phyloP scores from a whole-genome alignment of 2,329 filamentous ascomycete species.

The Grosmannia clavigera region DNA sequence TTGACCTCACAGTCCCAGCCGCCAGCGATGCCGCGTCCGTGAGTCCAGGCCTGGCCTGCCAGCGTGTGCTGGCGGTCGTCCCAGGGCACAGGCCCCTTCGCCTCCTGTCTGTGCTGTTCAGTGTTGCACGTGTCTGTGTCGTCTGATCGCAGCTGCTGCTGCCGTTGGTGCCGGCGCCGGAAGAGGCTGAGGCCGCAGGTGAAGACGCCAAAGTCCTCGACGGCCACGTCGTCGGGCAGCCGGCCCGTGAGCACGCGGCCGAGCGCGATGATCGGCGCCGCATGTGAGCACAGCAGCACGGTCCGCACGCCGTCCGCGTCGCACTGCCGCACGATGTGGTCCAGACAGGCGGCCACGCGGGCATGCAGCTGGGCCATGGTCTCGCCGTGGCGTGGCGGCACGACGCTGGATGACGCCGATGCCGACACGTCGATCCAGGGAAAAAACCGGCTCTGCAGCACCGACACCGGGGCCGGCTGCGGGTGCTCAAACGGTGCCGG shows the following conservation, averaged over 20 bases:
- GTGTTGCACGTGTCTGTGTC: slow-evolving; percentile 2
- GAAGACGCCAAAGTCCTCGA: slow-evolving; percentile 74
- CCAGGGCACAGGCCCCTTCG: slow-evolving; percentile 2
- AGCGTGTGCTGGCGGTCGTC: slow-evolving; percentile 9
- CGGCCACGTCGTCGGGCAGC: slow-evolving; percentile 58
- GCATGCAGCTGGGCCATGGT: slow-evolving; percentile 68
- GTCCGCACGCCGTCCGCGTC: slow-evolving; percentile 59
- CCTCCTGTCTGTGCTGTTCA: not conserved
- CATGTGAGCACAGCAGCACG: slow-evolving; percentile 77
- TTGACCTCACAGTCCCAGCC: slow-evolving; percentile 73
- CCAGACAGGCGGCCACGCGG: slow-evolving; percentile 58
- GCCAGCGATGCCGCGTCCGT: slow-evolving; percentile 51
- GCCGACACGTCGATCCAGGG: slow-evolving; percentile 32
- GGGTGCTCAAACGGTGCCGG: slow-evolving; percentile 77
- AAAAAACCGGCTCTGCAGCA: slow-evolving; percentile 58
- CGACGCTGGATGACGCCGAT: slow-evolving; percentile 36
- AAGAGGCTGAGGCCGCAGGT: slow-evolving; percentile 71
- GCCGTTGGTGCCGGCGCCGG: slow-evolving; percentile 17
- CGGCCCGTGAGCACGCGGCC: slow-evolving; percentile 69
- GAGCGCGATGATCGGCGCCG: slow-evolving; percentile 76
- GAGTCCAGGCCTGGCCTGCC: slow-evolving; percentile 34
- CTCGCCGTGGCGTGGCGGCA: slow-evolving; percentile 66
- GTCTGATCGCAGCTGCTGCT: slow-evolving; percentile 1
- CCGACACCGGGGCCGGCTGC: slow-evolving; percentile 50
- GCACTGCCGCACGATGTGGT: slow-evolving; percentile 57